These are phyloP conservation scores for Moricandia arvensis DNA, from an alignment of 345 rosid genomes.

Conservation along the genomic window DNA sequence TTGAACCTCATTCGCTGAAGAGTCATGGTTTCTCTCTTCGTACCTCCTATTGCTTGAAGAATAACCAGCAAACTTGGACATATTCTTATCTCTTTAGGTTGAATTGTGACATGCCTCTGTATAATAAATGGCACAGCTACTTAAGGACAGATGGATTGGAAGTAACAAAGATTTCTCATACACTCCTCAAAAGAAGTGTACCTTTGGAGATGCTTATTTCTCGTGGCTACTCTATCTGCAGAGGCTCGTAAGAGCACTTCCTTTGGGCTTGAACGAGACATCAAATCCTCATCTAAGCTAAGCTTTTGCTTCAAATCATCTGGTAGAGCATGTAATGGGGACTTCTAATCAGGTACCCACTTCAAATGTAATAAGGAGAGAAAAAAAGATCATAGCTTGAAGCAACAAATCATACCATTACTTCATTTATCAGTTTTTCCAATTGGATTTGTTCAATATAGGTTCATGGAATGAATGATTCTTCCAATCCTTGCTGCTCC, in stretches of 20 bases:
- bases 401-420: constrained; percentile 57
- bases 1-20: constrained; percentile 54
- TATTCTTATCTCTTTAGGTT: constrained; percentile 64
- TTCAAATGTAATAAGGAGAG: background rate
- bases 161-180: constrained; percentile 28
- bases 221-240: constrained; percentile 65
- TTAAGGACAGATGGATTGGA: constrained; percentile 23
- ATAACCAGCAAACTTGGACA: constrained; percentile 51
- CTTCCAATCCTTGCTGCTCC: constrained; percentile 76
- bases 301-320: constrained; percentile 81
- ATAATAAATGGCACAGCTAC: constrained; percentile 28
- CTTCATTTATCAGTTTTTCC: constrained; percentile 81
- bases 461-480: constrained; percentile 76
- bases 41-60: constrained; percentile 42
- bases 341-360: constrained; percentile 25
- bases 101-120: constrained; percentile 90
- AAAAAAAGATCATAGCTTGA: background rate
- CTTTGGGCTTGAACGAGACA: constrained; percentile 89
- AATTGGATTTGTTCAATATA: constrained; percentile 90
- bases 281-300: constrained; percentile 80
- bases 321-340: constrained; percentile 61
- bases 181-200: constrained; percentile 40
- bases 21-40: constrained; percentile 51
- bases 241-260: constrained; percentile 74
- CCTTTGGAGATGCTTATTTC: constrained; percentile 71